Percentiles rank a stretch among this genome's conserved stretches.
Evolutionary conservation across 495 filamentous ascomycete species (phyloP).

Genomic region (Pyronema domesticum): DNA sequence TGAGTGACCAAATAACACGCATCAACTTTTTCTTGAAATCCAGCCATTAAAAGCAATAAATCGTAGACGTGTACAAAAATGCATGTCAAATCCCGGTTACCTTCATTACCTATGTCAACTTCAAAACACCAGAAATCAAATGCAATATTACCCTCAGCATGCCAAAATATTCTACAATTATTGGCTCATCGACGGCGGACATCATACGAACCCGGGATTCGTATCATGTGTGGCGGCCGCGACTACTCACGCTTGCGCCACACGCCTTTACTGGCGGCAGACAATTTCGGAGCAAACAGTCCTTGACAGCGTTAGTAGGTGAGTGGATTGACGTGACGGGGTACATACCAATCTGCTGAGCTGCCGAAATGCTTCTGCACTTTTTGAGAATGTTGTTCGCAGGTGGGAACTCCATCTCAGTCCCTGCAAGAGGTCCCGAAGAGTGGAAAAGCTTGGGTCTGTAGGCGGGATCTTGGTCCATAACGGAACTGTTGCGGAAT

Average conservation of each 20-base stretch:
- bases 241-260: conserved; percentile 22
- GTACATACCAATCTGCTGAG: conserved; percentile 60
- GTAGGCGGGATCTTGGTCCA: conserved; percentile 63
- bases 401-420: conserved; percentile 53
- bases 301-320: conserved; percentile 7
- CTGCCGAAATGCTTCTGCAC: conserved; percentile 67
- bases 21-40: not conserved
- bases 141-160: not conserved
- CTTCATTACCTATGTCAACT: not conserved
- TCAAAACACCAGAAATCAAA: conserved; percentile 1
- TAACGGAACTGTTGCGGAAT: conserved; percentile 90
- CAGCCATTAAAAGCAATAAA: conserved; percentile 2
- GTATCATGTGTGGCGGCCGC: not conserved
- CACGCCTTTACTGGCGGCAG: conserved; percentile 16
- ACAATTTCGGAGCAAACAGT: conserved; percentile 25
- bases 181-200: not conserved
- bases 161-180: not conserved
- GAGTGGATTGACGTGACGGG: not conserved
- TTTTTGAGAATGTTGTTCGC: conserved; percentile 74
- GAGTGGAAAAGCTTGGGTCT: conserved; percentile 53
- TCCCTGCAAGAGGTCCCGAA: conserved; percentile 29
- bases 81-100: not conserved
- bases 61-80: not conserved
- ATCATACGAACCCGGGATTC: not conserved
- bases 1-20: not conserved